These are phyloP conservation scores for Aspergillus vadensis DNA, from an alignment of 2,329 filamentous ascomycete species.

Conservation along the genomic window DNA sequence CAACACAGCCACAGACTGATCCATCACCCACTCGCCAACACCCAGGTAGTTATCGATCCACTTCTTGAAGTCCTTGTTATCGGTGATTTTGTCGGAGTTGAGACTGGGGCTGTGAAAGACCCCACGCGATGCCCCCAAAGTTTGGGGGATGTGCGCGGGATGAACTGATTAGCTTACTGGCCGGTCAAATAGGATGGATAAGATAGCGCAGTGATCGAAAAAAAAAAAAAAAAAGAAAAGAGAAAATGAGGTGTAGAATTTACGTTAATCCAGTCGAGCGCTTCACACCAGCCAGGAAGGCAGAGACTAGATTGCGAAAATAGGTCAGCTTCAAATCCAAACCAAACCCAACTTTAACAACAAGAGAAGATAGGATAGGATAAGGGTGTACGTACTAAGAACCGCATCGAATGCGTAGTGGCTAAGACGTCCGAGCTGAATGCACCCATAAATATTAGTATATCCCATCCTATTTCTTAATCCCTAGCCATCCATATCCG, in stretches of 20 bases:
- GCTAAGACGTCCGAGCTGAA: constrained; percentile 84
- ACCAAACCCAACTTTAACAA: neutral
- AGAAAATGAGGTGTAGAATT: constrained; percentile 48
- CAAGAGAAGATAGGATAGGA: neutral
- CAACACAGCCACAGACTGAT: constrained; percentile 90
- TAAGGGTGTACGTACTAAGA: constrained; percentile 63
- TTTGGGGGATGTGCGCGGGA: constrained; percentile 28
- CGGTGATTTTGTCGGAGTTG: constrained; percentile 80
- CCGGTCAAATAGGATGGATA: neutral
- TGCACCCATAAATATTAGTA: neutral
- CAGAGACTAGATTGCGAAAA: constrained; percentile 67
- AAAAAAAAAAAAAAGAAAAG: constrained; percentile 11
- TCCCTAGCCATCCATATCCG: too few relatives aligned
- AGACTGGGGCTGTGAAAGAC: constrained; percentile 64
- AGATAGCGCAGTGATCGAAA: neutral
- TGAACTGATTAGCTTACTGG: constrained; percentile 30
- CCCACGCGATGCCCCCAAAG: constrained; percentile 29
- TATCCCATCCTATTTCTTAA: neutral
- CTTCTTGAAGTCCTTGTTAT: constrained; percentile 78
- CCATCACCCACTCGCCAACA: constrained; percentile 97
- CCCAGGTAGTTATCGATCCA: constrained; percentile 95
- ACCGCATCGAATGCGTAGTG: constrained; percentile 98
- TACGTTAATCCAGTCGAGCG: constrained; percentile 97
- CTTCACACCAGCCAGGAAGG: constrained; percentile 95
- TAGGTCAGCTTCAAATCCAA: constrained; percentile 10